Conservation (phyloP, 2,329 filamentous ascomycete species). For the Aciculosporium take region DNA sequence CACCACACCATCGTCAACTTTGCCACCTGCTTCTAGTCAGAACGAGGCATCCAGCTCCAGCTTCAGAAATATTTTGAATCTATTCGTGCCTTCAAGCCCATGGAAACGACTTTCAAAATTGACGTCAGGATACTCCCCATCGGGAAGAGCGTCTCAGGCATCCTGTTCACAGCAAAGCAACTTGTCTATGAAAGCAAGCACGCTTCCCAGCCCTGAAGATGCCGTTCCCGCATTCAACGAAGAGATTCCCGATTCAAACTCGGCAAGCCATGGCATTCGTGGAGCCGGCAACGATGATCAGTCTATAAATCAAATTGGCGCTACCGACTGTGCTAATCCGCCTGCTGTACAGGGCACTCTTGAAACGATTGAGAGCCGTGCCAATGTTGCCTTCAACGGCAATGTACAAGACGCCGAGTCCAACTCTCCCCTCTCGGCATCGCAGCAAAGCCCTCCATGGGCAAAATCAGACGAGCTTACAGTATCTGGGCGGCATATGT, state of each 20-base stretch:
- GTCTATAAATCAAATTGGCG: not conserved
- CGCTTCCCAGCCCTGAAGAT: not conserved
- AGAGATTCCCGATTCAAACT: not conserved
- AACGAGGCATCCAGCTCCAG: slow-evolving; percentile 9
- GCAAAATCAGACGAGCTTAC: slow-evolving; percentile 2
- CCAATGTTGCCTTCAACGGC: not conserved
- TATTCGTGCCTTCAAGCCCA: slow-evolving; percentile 12
- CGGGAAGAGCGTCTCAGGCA: not conserved
- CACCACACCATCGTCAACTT: not conserved
- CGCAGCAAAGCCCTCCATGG: slow-evolving; percentile 10
- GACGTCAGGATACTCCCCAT: not conserved
- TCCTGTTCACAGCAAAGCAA: not conserved
- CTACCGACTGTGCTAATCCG: not conserved
- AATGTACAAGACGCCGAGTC: not conserved
- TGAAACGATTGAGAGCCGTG: not conserved
- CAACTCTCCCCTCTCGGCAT: not conserved
- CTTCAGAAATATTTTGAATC: slow-evolving; percentile 12
- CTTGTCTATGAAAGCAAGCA: not conserved
- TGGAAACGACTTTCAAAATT: slow-evolving; percentile 12
- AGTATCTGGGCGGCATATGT: not conserved
- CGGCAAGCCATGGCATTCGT: not conserved
- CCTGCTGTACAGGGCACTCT: not conserved
- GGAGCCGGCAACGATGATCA: not conserved
- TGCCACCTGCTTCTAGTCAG: not conserved
- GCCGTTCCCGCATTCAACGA: not conserved